Base-by-base conservation (phyloP, 768 basidiomycete species). In the Tephrocybe sp. region DNA sequence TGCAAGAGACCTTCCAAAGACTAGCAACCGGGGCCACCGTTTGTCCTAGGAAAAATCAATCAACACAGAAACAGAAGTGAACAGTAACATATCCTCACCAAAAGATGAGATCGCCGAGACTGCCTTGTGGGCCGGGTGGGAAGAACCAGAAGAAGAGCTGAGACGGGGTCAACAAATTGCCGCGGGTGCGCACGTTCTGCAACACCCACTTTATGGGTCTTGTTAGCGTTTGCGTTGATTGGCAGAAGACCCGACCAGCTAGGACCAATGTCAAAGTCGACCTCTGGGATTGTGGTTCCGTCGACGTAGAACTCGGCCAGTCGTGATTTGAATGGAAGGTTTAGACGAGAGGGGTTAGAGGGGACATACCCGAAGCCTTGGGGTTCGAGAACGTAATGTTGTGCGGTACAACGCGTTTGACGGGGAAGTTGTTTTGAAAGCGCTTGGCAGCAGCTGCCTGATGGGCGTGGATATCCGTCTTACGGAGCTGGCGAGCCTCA, bases 61-160 rank as follows among this genome's bases (percentile, higher is more conserved):
- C 44, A 46, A 9, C 15, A 36, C n/a, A 19, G 25, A 21, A 3
- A 3, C 30, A 26, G 19, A 3, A 18, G 13, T 9, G 13, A 19
- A 18, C 2, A 37, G 3, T 19, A 22, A 28, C 1, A 26, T 11
- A 18, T 25, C 28, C 12, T 16, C n/a, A 84, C 87, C 87, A 89
- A 65, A 89, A 86, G 26, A 89, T 84, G 36, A 90, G 59, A 60
- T 89, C 86, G 57, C 90, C 85, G 4, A 78, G 60, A 55, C 82
- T 86, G 16, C 87, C 88, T 56, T 81, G 69, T 0, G 85, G 84
- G 3, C 86, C 87, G 1, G 87, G 85, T 46, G 88, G 88, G 71
- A 88, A 89, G 67, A 88, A 85, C 87, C 88, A 89, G 69, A 90
- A 90, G 71, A 85, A 90, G 13, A 89, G 75, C 86, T 89, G 13